Evolutionary conservation across 2,329 filamentous ascomycete species (phyloP).

Genomic region (Penicillium sp.): DNA sequence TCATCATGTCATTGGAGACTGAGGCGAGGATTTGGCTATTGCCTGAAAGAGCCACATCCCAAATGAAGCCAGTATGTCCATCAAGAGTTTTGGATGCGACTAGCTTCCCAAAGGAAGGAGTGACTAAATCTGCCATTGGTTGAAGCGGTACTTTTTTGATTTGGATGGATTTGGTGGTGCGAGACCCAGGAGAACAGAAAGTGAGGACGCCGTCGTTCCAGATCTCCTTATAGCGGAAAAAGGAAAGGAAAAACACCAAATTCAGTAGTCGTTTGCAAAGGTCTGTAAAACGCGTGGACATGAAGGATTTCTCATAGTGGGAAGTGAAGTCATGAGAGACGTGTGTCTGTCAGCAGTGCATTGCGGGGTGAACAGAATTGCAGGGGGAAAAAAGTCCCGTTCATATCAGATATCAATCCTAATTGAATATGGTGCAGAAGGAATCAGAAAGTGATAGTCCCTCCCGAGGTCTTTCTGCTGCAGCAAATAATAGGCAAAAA

Average conservation of each 20-base stretch:
- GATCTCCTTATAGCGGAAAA: neutral
- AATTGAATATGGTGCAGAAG: neutral
- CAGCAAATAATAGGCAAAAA: slow-evolving; percentile 6
- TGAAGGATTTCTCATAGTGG: slow-evolving; percentile 6
- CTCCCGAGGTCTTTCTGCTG: neutral
- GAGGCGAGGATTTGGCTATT: slow-evolving; percentile 7
- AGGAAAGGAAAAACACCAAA: neutral
- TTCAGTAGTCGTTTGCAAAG: neutral
- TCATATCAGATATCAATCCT: neutral
- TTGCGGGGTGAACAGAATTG: neutral
- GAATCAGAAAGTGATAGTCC: neutral
- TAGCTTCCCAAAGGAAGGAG: neutral
- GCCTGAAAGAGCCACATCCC: slow-evolving; percentile 5
- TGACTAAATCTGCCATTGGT: neutral
- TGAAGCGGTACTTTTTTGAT: neutral
- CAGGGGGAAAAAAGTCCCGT: slow-evolving; percentile 2
- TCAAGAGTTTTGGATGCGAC: slow-evolving; percentile 2
- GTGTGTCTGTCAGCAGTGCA: slow-evolving; percentile 3
- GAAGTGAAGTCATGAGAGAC: slow-evolving; percentile 1
- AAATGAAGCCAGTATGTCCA: slow-evolving; percentile 8
- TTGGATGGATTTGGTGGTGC: neutral
- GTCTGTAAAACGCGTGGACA: neutral
- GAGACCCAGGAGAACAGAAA: neutral
- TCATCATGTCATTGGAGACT: slow-evolving; percentile 9
- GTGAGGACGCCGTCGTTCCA: neutral